Evolutionary conservation across 2,329 filamentous ascomycete genomes (phyloP).

Genomic region (Keithomyces neogunnii): DNA sequence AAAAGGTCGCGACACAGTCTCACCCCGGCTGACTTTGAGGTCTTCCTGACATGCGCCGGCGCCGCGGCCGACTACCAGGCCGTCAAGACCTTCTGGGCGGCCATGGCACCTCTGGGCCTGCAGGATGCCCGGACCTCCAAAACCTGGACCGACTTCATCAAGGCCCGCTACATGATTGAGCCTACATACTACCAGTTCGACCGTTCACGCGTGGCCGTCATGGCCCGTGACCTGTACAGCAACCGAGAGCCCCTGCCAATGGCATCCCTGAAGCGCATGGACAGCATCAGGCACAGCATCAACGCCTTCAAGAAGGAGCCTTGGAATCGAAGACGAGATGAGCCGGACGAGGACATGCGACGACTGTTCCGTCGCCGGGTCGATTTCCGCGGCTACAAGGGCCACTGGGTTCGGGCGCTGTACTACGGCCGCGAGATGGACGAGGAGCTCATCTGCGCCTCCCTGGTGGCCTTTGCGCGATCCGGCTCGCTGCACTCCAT

Average conservation of each 20-base stretch:
- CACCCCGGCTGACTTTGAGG: conserved; percentile 32
- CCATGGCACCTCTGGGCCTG: conserved; percentile 19
- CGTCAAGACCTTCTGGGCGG: conserved; percentile 26
- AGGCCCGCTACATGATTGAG: conserved; percentile 37
- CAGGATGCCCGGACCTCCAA: conserved; percentile 21
- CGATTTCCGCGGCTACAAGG: conserved; percentile 15
- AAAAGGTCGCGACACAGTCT: conserved; percentile 17
- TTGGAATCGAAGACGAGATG: conserved; percentile 19
- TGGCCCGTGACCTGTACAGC: conserved; percentile 29
- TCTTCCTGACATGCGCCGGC: conserved; percentile 38
- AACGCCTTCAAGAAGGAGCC: conserved; percentile 18
- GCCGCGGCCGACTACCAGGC: conserved; percentile 29
- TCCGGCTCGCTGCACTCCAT: conserved; percentile 25
- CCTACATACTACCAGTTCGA: conserved; percentile 39
- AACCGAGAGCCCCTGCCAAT: conserved; percentile 9
- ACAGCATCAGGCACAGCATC: conserved; percentile 20
- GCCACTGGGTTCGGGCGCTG: conserved; percentile 19
- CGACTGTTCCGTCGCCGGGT: conserved; percentile 18
- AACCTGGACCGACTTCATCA: conserved; percentile 37
- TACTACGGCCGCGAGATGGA: conserved; percentile 21
- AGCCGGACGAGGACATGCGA: conserved; percentile 16
- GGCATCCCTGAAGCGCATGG: conserved; percentile 16
- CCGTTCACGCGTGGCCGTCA: conserved; percentile 28
- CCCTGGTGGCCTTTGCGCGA: conserved; percentile 34
- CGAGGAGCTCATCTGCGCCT: conserved; percentile 31